A percentile compares a stretch with the other conserved stretches of the same genome.
Conservation (phyloP, 1,284 basidiomycete species). For the Irpex sp. region DNA sequence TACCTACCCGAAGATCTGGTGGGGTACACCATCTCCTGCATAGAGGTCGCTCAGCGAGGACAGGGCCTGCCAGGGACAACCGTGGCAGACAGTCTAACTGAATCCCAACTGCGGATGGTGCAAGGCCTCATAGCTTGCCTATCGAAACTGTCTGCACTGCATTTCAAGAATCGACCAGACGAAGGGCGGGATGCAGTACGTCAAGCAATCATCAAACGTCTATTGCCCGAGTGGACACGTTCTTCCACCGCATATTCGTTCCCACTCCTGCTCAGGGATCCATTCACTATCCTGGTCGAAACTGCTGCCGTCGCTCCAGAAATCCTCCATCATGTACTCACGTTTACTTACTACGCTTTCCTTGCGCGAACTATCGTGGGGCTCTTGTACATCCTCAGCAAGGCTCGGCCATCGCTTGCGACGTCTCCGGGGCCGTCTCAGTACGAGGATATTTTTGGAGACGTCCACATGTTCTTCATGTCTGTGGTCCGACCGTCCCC, state of each 20-base stretch:
- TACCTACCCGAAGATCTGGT: slow-evolving; percentile 89
- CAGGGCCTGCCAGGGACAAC: slow-evolving; percentile 45
- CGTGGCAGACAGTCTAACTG: slow-evolving; percentile 74
- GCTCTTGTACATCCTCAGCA: slow-evolving; percentile 74
- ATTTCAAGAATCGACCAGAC: slow-evolving; percentile 64
- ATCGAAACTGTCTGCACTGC: slow-evolving; percentile 62
- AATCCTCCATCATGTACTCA: slow-evolving; percentile 80
- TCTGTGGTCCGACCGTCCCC: slow-evolving; percentile 78
- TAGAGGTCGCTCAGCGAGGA: slow-evolving; percentile 82
- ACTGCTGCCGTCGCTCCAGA: slow-evolving; percentile 86
- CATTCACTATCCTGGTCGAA: slow-evolving; percentile 85
- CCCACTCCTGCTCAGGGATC: slow-evolving; percentile 83
- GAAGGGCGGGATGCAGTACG: slow-evolving; percentile 70
- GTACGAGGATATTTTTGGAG: slow-evolving; percentile 69
- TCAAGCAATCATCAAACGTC: slow-evolving; percentile 83
- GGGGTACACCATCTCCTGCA: slow-evolving; percentile 83
- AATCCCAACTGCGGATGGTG: slow-evolving; percentile 75
- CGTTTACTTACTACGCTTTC: slow-evolving; percentile 86
- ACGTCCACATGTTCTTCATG: slow-evolving; percentile 82
- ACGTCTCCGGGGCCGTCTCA: slow-evolving; percentile 39
- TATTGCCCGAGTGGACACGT: slow-evolving; percentile 88
- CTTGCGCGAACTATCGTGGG: slow-evolving; percentile 83
- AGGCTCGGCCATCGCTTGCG: slow-evolving; percentile 53
- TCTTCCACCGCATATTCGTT: slow-evolving; percentile 72
- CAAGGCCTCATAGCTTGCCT: slow-evolving; percentile 72